Conservation (phyloP, 495 filamentous ascomycete species). For the Symbiotaphrina buchneri region DNA sequence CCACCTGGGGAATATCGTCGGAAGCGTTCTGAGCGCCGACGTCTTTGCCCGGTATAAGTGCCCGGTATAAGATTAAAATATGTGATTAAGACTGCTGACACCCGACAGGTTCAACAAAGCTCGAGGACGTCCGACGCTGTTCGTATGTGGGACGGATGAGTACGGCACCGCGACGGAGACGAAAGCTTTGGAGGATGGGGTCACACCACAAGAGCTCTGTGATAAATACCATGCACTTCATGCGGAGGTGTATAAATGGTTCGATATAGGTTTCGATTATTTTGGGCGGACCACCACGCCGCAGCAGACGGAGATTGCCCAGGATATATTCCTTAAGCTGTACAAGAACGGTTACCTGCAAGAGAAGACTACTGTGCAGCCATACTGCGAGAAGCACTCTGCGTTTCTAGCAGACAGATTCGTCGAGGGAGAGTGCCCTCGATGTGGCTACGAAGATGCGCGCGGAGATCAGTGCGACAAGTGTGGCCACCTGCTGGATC, state of each 20-base stretch:
- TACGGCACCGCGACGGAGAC: slow-evolving; percentile 19
- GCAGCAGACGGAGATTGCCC: slow-evolving; percentile 8
- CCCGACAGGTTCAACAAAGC: slow-evolving; percentile 46
- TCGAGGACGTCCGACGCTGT: slow-evolving; percentile 37
- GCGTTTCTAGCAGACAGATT: slow-evolving; percentile 9
- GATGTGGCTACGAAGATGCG: slow-evolving; percentile 8
- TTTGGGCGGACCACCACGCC: slow-evolving; percentile 16
- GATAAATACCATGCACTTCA: slow-evolving; percentile 17
- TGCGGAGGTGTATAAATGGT: slow-evolving; percentile 14
- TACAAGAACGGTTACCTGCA: slow-evolving; percentile 6
- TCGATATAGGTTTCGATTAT: slow-evolving; percentile 15
- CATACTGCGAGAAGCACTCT: slow-evolving; percentile 8
- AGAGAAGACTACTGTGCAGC: slow-evolving; percentile 8
- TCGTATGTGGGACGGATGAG: slow-evolving; percentile 13
- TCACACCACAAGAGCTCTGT: slow-evolving; percentile 15
- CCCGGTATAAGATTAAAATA: slow-evolving; percentile 1
- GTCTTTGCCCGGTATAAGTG: slow-evolving; percentile 39
- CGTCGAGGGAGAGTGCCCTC: slow-evolving; percentile 9
- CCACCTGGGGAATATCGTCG: slow-evolving; percentile 85
- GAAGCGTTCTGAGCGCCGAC: slow-evolving; percentile 67
- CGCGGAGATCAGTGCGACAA: slow-evolving; percentile 10
- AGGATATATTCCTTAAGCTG: slow-evolving; percentile 9
- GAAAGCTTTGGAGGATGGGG: slow-evolving; percentile 14
- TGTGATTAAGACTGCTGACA: slow-evolving; percentile 5
- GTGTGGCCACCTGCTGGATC: slow-evolving; percentile 8